phyloP scores from a whole-genome alignment of 2,329 filamentous ascomycete species.

The Neocatenulostroma microsporum region DNA sequence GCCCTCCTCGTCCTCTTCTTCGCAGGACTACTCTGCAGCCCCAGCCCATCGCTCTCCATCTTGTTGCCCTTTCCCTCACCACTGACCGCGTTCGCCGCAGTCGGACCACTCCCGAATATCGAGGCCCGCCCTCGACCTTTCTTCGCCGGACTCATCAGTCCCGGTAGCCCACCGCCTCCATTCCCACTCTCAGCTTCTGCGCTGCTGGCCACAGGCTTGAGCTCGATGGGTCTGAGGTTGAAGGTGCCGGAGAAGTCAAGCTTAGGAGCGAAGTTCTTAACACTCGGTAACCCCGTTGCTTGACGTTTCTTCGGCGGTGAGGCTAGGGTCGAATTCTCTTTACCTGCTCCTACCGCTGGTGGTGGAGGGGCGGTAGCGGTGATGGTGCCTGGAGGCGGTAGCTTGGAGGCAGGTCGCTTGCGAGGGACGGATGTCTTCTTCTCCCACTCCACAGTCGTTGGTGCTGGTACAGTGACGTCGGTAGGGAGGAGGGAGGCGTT shows the following conservation, averaged over 20 bases:
- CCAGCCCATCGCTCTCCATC: background rate
- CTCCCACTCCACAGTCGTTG: background rate
- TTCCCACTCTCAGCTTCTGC: constrained; percentile 1
- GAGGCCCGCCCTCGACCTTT: constrained; percentile 18
- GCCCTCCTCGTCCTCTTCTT: constrained; percentile 30
- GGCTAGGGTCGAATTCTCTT: constrained; percentile 21
- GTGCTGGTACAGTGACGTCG: constrained; percentile 1
- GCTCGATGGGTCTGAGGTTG: background rate
- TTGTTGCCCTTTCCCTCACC: constrained; percentile 3
- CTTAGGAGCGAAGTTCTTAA: constrained; percentile 16
- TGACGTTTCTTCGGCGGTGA: constrained; percentile 23
- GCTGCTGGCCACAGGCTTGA: background rate
- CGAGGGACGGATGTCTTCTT: background rate
- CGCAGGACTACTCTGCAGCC: constrained; percentile 14
- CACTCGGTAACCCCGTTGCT: constrained; percentile 2
- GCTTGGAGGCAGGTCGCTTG: background rate
- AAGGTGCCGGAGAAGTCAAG: constrained; percentile 18
- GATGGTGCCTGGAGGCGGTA: background rate
- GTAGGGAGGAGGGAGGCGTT: constrained; percentile 6
- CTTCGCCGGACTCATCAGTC: constrained; percentile 25
- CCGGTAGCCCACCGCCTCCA: constrained; percentile 9
- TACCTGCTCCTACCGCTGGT: constrained; percentile 10
- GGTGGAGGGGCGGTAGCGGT: background rate
- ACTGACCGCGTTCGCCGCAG: constrained; percentile 11
- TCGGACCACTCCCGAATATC: background rate